Evolutionary conservation across 2,329 filamentous ascomycete species (phyloP), one percentile per base, ranked within the genome.

Genomic region (Emydomyces testavorans): DNA sequence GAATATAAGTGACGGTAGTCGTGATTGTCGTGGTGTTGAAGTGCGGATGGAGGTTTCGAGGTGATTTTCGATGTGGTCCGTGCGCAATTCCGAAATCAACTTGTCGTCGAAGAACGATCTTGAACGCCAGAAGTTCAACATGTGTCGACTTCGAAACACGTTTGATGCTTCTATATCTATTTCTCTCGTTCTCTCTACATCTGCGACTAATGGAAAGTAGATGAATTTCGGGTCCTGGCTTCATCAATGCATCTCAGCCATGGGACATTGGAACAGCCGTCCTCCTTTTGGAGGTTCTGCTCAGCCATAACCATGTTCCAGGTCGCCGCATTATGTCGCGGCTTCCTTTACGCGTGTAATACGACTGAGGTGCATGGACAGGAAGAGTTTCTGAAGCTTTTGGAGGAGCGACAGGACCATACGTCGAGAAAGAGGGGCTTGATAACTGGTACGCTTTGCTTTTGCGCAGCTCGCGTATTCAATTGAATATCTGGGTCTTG

Each of bases 241-340:
- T 31, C 35, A 11, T 15, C 54, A 50, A 68, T 65, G 63, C 65
- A 66, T 55, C 58, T 64, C 53, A 62, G 41, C 44, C 47, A 62
- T 56, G 62, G 62, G 57, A 71, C 69, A 47, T 59, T 62, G 26
- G 68, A 71, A 46, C 57, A 56, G 50, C 69, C 69, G 47, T 71
- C 68, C 46, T 56, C 64, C 46, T 60, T 67, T 40, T 88, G 84
- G 83, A 82, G 85, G 53, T 67, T 80, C 48, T 76, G 76, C 29
- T 93, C 88, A n/a, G 73, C 80, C 44, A 69, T 80, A 53, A 76
- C 84, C 31, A 86, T 94, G 75, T 82, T 83, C 57, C 65, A 81
- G 8, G 82, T 86, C 0, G 83, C 81, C 40, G 66, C 80, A 23
- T 55, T 93, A 5, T 86, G 79, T 49, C 78, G 85, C 52, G 73